A percentile compares a stretch with the other conserved stretches of the same genome.
Evolutionary conservation across 2,329 filamentous ascomycete genomes (phyloP).

Genomic region (Fusarium duplospermum): DNA sequence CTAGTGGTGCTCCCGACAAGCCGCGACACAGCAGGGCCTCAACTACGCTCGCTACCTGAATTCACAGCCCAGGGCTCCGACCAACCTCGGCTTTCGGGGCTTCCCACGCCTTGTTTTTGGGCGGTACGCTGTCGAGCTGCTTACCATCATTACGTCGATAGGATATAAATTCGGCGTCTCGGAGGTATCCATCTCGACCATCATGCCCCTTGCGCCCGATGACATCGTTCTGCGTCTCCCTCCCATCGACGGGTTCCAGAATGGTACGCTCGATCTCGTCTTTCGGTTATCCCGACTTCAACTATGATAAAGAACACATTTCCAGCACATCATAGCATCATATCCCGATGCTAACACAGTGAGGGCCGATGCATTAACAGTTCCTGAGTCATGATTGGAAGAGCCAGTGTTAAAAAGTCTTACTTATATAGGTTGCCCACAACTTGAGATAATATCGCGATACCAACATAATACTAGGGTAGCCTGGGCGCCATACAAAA

Average conservation of each 20-base stretch:
- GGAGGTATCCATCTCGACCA: not conserved
- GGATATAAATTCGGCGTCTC: conserved; percentile 22
- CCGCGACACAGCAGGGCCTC: not conserved
- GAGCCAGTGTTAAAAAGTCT: no score
- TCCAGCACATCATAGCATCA: no score
- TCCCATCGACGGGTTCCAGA: not conserved
- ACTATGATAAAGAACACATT: no score
- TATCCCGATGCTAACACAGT: no score
- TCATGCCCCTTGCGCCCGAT: not conserved
- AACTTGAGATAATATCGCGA: no score
- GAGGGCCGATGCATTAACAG: no score
- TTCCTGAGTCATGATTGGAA: no score
- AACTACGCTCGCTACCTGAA: conserved; percentile 21
- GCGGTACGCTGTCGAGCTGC: not conserved
- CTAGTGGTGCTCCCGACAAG: conserved; percentile 15
- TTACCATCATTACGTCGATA: conserved; percentile 6
- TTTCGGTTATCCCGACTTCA: no score
- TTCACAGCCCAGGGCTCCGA: conserved; percentile 7
- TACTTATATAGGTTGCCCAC: no score
- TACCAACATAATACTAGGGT: no score
- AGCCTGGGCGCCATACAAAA: no score
- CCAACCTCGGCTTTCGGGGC: conserved; percentile 1
- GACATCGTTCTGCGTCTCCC: not conserved
- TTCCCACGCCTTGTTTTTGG: not conserved
- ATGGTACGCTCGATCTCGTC: not conserved